Conservation (phyloP, 2,329 filamentous ascomycete species). For the Bimuria novae-zelandiae region DNA sequence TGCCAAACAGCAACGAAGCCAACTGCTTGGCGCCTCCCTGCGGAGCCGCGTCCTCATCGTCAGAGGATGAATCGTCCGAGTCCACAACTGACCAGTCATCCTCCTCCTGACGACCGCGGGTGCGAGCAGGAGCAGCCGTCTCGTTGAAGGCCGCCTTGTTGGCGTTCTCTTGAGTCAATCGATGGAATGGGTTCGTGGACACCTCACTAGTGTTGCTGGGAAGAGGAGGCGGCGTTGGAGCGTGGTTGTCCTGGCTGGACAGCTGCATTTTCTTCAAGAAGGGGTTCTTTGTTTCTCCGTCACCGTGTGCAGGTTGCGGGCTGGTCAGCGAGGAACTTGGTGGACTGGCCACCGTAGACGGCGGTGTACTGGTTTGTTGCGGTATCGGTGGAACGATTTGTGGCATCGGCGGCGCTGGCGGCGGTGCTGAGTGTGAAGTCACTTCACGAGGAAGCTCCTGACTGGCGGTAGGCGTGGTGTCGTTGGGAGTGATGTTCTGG, state of each 20-base stretch:
- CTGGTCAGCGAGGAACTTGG: constrained; percentile 57
- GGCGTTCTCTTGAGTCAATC: constrained; percentile 70
- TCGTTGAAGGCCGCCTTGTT: constrained; percentile 53
- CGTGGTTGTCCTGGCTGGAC: constrained; percentile 59
- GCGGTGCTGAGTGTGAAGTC: constrained; percentile 52
- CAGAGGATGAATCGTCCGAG: constrained; percentile 71
- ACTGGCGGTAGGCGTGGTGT: constrained; percentile 63
- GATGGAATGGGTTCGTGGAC: constrained; percentile 91
- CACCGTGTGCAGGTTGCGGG: constrained; percentile 57
- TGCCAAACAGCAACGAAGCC: constrained; percentile 93
- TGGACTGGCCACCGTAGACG: constrained; percentile 52
- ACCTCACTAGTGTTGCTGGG: constrained; percentile 53
- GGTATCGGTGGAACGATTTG: constrained; percentile 33
- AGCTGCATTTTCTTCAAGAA: constrained; percentile 90
- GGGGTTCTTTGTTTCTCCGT: constrained; percentile 87
- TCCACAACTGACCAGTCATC: constrained; percentile 85
- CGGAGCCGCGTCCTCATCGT: constrained; percentile 72
- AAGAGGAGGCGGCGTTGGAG: constrained; percentile 47
- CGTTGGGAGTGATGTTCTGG: constrained; percentile 67
- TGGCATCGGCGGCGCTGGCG: constrained; percentile 52
- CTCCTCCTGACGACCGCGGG: constrained; percentile 62
- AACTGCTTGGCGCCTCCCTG: constrained; percentile 88
- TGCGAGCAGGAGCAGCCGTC: constrained; percentile 56
- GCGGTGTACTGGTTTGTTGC: constrained; percentile 49
- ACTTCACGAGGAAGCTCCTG: constrained; percentile 55